Evolutionary conservation across 768 basidiomycete species (phyloP), one percentile per base, ranked within the genome.

Genomic region (Termitomyces sp.): DNA sequence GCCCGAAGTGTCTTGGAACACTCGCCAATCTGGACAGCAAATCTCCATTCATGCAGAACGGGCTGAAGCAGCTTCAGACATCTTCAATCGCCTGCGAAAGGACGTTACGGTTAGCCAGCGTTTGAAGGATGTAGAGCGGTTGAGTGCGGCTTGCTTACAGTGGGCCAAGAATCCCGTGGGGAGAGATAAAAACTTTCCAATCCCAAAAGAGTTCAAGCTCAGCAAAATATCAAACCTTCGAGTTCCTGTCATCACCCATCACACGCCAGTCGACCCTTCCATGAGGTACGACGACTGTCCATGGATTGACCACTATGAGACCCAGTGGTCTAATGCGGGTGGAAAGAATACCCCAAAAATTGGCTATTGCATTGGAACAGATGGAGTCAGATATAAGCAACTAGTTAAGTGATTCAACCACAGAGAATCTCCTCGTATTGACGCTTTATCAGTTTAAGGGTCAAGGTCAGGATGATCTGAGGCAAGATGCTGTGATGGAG

Each of bases 401-500:
- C 70, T 99, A 72, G 96, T 60, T 7, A 33, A 38, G 64, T 24
- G 20, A 13, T 16, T 4, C 36, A 40, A 8, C 35, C 22, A 36
- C 0, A 33, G 54, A 16, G 44, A 44, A 54, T 40, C 54, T 55
- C 16, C 53, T 63, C 15, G 15, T 3, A 40, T 24, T 60, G n/a
- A 53, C 60, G 33, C 24, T 45, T 58, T 13, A 36, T 39, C 63
- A 96, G 94, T 96, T 94, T 76, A 98, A 99, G 72, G 94, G 94
- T 4, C 86, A 91, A 75, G 90, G 90, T 9, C 80, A 85, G 11
- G 97, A 99, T 66, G 97, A 99, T 68, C 72, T 97, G 50, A 88
- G 97, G 44, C 97, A 99, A 74, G 97, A 99, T 70, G 96, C 96
- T 0, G 94, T 98, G 56, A 98, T 99, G 96, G 94, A 98, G 69